Evolutionary conservation across 345 rosid species (phyloP).

Genomic region (Hevea brasiliensis): DNA sequence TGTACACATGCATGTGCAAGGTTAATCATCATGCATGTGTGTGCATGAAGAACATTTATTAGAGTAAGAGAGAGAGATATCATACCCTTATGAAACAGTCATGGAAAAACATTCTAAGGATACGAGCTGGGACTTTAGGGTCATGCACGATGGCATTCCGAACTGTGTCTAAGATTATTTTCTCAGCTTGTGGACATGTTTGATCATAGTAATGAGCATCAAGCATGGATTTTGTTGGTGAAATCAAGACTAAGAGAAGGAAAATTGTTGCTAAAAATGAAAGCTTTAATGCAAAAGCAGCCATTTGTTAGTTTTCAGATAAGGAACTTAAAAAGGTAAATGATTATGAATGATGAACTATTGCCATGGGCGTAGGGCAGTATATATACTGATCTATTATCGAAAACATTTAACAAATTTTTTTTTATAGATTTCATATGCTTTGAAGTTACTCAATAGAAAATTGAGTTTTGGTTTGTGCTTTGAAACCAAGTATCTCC

Average conservation of each 20-base stretch:
- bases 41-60: neutral
- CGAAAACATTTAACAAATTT: neutral
- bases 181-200: conserved; percentile 70
- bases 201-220: conserved; percentile 57
- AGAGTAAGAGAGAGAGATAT: neutral
- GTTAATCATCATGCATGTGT: neutral
- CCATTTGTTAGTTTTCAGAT: conserved; percentile 23
- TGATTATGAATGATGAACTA: conserved; percentile 11
- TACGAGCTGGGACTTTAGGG: conserved; percentile 77
- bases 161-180: conserved; percentile 55
- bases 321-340: conserved; percentile 1
- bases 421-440: conserved; percentile 17
- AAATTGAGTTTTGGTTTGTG: conserved; percentile 23
- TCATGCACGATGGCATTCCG: conserved; percentile 60
- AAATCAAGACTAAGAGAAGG: conserved; percentile 30
- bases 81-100: conserved; percentile 84
- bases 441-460: conserved; percentile 71
- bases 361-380: neutral
- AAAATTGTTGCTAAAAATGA: conserved; percentile 10
- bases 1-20: neutral
- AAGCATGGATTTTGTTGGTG: conserved; percentile 39
- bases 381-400: conserved; percentile 29
- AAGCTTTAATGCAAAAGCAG: conserved; percentile 17
- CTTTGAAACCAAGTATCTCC: conserved; percentile 48
- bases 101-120: conserved; percentile 87